Conservation (phyloP, 345 rosid genomes). For the Cardamine chenopodiifolia region DNA sequence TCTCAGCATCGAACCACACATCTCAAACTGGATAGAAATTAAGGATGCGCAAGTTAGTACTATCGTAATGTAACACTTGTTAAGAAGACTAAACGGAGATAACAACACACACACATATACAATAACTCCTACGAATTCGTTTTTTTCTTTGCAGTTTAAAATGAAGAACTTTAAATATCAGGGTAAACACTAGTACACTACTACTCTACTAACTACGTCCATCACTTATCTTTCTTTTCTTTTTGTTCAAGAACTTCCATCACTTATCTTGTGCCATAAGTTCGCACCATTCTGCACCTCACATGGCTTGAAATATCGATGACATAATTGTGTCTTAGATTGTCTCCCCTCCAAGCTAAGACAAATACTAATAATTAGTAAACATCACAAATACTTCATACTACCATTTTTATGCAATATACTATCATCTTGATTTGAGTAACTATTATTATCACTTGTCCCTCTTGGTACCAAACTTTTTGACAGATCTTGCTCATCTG, state of each 20-base stretch:
- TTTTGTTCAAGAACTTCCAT: neutral
- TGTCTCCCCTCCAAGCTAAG: constrained; percentile 33
- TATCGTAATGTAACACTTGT: neutral
- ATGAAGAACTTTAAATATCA: neutral
- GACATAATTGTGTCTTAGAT: constrained; percentile 24
- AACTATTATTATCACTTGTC: constrained; percentile 18
- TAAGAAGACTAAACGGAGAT: too few species aligned
- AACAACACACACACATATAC: neutral
- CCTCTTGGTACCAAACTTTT: constrained; percentile 24
- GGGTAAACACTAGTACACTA: neutral
- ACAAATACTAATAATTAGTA: constrained; percentile 1
- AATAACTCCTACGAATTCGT: neutral
- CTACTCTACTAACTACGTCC: neutral
- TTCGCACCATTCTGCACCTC: constrained; percentile 15
- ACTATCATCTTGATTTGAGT: neutral
- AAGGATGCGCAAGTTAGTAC: neutral
- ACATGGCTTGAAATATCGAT: constrained; percentile 27
- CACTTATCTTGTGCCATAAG: constrained; percentile 14
- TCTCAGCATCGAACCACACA: neutral
- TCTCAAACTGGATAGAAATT: too few species aligned
- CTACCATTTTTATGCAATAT: constrained; percentile 3
- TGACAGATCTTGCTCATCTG: constrained; percentile 19
- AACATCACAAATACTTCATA: constrained; percentile 20
- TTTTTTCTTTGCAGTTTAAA: neutral
- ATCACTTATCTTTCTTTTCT: neutral